A percentile compares a stretch with the other conserved stretches of the same genome.
phyloP scores from a whole-genome alignment of 2,329 filamentous ascomycete species.

The Plectosphaerella sp. region DNA sequence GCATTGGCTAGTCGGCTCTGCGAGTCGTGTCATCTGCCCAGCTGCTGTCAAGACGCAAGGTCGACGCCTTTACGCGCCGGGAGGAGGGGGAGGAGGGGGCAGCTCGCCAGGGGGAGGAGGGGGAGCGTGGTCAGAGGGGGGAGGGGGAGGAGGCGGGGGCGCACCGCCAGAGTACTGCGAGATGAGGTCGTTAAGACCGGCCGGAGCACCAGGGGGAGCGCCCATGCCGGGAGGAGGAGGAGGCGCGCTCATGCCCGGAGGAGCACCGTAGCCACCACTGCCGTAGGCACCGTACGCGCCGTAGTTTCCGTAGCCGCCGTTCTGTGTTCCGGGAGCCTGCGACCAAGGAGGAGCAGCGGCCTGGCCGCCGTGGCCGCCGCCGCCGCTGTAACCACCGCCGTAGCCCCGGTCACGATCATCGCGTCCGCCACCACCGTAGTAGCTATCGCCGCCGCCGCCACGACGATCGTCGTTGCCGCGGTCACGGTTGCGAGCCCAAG shows the following conservation, averaged over 20 bases:
- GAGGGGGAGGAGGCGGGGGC: constrained; percentile 49
- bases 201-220: constrained; percentile 48
- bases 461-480: constrained; percentile 38
- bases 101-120: constrained; percentile 56
- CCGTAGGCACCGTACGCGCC: constrained; percentile 31
- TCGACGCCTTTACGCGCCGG: constrained; percentile 34
- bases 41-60: too few relatives aligned
- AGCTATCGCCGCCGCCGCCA: constrained; percentile 29
- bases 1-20: too few relatives aligned
- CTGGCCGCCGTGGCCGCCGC: neutral
- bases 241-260: constrained; percentile 45
- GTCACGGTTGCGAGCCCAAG: constrained; percentile 58
- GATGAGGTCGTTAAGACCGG: constrained; percentile 60
- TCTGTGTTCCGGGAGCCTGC: constrained; percentile 45
- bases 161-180: constrained; percentile 57
- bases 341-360: constrained; percentile 52
- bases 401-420: constrained; percentile 15
- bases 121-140: constrained; percentile 53
- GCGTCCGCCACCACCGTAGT: constrained; percentile 33
- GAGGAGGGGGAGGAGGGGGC: constrained; percentile 60
- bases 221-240: constrained; percentile 40
- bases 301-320: constrained; percentile 50
- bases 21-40: too few relatives aligned
- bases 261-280: constrained; percentile 39
- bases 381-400: constrained; percentile 10